Evolutionary conservation across 2,329 filamentous ascomycete species (phyloP), one percentile per base, ranked within the genome.

Genomic region (Sodiomyces alkalinus): DNA sequence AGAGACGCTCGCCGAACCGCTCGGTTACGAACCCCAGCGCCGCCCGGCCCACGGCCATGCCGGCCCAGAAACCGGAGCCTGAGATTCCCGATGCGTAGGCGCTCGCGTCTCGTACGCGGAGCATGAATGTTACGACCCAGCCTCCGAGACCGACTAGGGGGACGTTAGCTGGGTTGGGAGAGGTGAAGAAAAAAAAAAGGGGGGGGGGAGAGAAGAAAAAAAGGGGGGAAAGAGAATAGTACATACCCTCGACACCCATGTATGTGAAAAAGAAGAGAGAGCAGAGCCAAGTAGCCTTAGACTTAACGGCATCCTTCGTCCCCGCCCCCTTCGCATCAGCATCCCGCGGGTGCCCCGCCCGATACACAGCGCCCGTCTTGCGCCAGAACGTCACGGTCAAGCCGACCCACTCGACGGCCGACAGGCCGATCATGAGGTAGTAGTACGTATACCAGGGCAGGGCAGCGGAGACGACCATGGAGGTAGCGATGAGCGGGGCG

Each of bases 91-190:
- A 73, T 0, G 70, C 68, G 39, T 81, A 82, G 0, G 68, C 51
- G 2, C 54, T 62, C 1, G 71, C 78, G 5, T 74, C 53, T 10
- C 80, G 66, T 7, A 81, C 72, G 9, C 68, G 64, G 5, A 81
- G 68, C 77, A 86, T 85, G 46, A 86, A 85, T 0, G 73, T 74
- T 19, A 82, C 74, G 19, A 86, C 73, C 80, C 80, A 87, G 4
- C 80, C 80, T 14, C 78, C 77, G 2, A 83, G 60, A 0, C 72
- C 74, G 27, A 79, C 54, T 57, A 11, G 1, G n/a, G n/a, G n/a
- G n/a, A n/a, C n/a, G n/a, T n/a, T n/a, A n/a, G n/a, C n/a, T n/a
- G n/a, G n/a, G n/a, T n/a, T n/a, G n/a, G n/a, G n/a, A n/a, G n/a
- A n/a, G n/a, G n/a, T n/a, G n/a, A n/a, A n/a, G n/a, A n/a, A n/a